Conservation (phyloP, 495 filamentous ascomycete genomes). For the Elaphomyces granulatus region DNA sequence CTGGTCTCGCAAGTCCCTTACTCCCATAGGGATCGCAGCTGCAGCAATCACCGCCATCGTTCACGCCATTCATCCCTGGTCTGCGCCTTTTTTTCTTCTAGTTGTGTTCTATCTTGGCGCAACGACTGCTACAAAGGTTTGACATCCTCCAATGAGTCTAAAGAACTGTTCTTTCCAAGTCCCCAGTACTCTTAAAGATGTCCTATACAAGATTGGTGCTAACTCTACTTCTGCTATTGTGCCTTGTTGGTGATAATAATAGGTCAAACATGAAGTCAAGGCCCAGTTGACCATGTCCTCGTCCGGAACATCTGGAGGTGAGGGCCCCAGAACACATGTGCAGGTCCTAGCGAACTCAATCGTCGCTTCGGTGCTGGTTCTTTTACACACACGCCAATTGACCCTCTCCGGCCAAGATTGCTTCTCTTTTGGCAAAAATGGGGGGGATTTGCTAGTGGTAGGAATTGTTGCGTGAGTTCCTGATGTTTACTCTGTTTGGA, state of each 20-base stretch:
- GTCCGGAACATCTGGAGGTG: slow-evolving; percentile 54
- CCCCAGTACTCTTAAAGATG: no score
- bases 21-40: slow-evolving; percentile 51
- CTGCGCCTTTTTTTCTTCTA: slow-evolving; percentile 69
- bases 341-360: slow-evolving; percentile 87
- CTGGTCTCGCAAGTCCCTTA: slow-evolving; percentile 59
- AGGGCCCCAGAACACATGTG: slow-evolving; percentile 67
- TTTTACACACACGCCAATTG: slow-evolving; percentile 52
- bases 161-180: background rate
- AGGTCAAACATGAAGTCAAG: slow-evolving; percentile 84
- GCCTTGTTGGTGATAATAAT: slow-evolving; percentile 1
- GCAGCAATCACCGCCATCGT: slow-evolving; percentile 57
- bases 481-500: no score
- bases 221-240: background rate
- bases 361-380: slow-evolving; percentile 56
- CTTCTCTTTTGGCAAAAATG: slow-evolving; percentile 22
- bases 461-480: slow-evolving; percentile 41
- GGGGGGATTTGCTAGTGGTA: slow-evolving; percentile 37
- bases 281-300: slow-evolving; percentile 62
- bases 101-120: slow-evolving; percentile 77
- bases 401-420: slow-evolving; percentile 14
- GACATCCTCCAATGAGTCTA: background rate
- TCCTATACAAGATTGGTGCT: no score
- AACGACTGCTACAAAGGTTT: slow-evolving; percentile 67
- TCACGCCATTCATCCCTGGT: slow-evolving; percentile 85